phyloP scores from a whole-genome alignment of 768 basidiomycete genomes.

The Suillus hirtellus region DNA sequence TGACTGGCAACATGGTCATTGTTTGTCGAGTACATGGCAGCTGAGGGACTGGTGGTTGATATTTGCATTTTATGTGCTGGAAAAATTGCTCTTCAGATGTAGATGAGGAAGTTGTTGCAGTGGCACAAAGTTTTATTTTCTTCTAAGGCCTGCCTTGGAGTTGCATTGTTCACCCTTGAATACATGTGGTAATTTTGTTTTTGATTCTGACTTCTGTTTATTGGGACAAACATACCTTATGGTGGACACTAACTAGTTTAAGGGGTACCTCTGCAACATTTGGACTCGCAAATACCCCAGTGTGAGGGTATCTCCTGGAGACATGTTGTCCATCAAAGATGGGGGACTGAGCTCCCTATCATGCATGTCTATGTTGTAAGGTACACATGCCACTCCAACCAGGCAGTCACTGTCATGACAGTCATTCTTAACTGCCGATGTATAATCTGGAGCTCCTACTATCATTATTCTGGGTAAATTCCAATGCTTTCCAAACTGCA shows the following conservation, averaged over 20 bases:
- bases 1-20: conserved; percentile 10
- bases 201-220: background rate
- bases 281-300: background rate
- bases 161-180: background rate
- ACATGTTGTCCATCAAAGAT: no score
- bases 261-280: background rate
- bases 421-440: no score
- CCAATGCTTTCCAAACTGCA: background rate
- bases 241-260: background rate
- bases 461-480: background rate
- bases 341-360: no score
- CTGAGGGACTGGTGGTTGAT: background rate
- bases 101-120: background rate
- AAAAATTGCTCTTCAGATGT: background rate
- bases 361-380: background rate
- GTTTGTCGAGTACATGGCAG: conserved; percentile 6
- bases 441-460: background rate
- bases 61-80: background rate
- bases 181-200: background rate
- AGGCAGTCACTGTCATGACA: no score
- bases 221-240: background rate
- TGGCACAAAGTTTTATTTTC: background rate
- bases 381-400: background rate
- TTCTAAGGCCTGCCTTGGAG: background rate
- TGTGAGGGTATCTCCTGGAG: background rate